These are phyloP conservation scores for Arabidopsis suecica DNA, from an alignment of 345 rosid species.

Conservation along the genomic window DNA sequence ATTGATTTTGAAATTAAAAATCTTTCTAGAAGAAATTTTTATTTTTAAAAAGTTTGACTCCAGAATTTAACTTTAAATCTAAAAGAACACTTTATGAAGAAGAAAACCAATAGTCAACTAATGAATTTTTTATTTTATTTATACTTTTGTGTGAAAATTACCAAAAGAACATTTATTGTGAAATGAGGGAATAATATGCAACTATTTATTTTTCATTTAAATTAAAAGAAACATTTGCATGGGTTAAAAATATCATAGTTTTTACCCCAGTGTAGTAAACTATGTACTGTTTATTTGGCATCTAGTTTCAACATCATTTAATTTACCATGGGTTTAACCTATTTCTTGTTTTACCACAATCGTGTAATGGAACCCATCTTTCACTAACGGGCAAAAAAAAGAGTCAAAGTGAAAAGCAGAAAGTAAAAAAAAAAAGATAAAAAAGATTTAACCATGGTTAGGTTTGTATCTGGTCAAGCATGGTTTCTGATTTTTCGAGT, in stretches of 20 bases:
- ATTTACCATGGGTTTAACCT: not conserved
- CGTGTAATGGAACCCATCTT: not conserved
- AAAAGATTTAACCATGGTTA: constrained; percentile 25
- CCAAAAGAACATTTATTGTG: not conserved
- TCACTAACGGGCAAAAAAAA: not conserved
- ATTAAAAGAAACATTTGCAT: not conserved
- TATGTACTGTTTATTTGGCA: not conserved
- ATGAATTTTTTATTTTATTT: not conserved
- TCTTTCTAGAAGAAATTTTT: no score
- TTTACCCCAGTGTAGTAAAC: not conserved
- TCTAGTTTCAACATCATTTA: not conserved
- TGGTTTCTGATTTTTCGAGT: not conserved
- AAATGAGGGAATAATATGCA: not conserved
- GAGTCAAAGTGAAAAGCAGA: not conserved
- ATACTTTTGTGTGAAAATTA: not conserved
- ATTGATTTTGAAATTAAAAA: no score
- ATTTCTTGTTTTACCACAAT: not conserved
- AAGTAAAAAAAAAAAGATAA: not conserved
- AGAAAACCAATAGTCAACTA: no score
- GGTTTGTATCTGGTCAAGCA: constrained; percentile 4
- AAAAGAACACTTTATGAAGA: no score
- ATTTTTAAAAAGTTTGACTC: no score
- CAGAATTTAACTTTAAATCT: no score
- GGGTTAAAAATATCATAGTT: not conserved
- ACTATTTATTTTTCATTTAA: not conserved